Base-by-base conservation (phyloP, 225 moss, liverwort and hornwort species). In the Polytrichum formosum region DNA sequence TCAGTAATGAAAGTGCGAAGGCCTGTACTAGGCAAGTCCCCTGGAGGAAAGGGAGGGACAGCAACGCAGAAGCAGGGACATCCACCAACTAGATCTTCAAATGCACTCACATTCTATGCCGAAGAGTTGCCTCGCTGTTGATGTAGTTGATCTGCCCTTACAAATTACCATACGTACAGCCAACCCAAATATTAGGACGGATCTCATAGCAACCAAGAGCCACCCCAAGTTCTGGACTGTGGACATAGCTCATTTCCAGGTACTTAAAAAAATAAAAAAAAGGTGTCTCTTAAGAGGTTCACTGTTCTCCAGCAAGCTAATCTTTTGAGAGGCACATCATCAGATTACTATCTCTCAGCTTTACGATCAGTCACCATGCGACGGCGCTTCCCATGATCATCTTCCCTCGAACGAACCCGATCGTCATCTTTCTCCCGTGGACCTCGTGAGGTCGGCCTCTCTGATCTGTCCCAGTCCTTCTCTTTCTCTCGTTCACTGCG, bases 351-450 rank as follows among this genome's bases (percentile, higher is more conserved):
- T 80, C 97, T 90, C 65, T 97, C 97, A 26, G 85, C 69, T 79
- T 97, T 97, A 33, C 94, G 87, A 26, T 97, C 97, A 8, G 88
- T 83, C 29, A 78, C 83, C 92, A 97, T 89, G 72, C 93, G 90
- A 59, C 97, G 87, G 64, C 97, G 86, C 72, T 97, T 97, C 56
- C 94, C 89, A 23, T 92, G 91, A 60, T 97, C 97, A 28, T 94
- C 97, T 69, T 97, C 97, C 25, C 97, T 84, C 53, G 94, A 94
- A 7, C 97, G 84, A 5, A 87, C 83, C 55, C 92, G 89, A 59
- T 94, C 97, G 20, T 97, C 97, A 18, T 92, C 93, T 60, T 97
- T 97, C 19, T 94, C 97, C 59, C 94, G 90, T 58, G 83, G 81
- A 46, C 76, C 93, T 55, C 97, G 85, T 18, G 81, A 56, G 5